Base-by-base conservation (phyloP, 768 basidiomycete species). In the Pleurotus tuoliensis region DNA sequence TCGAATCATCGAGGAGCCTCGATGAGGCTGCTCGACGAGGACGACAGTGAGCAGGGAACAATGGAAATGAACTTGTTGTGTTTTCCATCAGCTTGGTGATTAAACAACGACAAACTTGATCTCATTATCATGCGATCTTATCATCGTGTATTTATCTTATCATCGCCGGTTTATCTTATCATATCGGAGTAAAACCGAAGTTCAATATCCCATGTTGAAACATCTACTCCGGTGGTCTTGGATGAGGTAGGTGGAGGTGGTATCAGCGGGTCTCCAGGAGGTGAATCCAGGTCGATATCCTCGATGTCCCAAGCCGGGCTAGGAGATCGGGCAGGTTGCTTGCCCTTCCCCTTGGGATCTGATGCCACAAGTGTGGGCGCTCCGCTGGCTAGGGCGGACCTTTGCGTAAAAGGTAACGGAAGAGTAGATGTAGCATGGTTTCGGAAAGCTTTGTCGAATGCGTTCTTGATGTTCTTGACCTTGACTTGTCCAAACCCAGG, bases 401-500 rank as follows among this genome's bases (percentile, higher is more conserved):
- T 52, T 57, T 73, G 71, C 39, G 68, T 62, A 20, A 67, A 61
- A 27, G 67, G 62, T 22, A 69, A 68, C 38, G 73, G 76, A 39
- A 72, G 69, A 39, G 72, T 71, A 45, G 73, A 80, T 2, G 87
- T 85, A 5, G 82, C 75, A 53, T 81, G 77, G 56, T 89, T 86
- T 50, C 88, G 79, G 70, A 99, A 90, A 0, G 93, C 92, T 58
- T 90, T 88, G 56, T 90, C 87, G 71, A 99, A 95, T 0, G 94
- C 92, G 56, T 92, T 95, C 62, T 88, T 87, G 34, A 98, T 80
- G 41, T 95, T 87, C 64, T 83, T 90, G 56, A 96, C 94, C 69
- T 98, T 98, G 47, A 94, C 87, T 60, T 91, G 90, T 7, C 95
- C 96, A 53, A 98, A 88, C 0, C 97, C 97, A 0, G 97, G 96